Conservation (phyloP, 768 basidiomycete genomes). For the Naganishia kalamii region DNA sequence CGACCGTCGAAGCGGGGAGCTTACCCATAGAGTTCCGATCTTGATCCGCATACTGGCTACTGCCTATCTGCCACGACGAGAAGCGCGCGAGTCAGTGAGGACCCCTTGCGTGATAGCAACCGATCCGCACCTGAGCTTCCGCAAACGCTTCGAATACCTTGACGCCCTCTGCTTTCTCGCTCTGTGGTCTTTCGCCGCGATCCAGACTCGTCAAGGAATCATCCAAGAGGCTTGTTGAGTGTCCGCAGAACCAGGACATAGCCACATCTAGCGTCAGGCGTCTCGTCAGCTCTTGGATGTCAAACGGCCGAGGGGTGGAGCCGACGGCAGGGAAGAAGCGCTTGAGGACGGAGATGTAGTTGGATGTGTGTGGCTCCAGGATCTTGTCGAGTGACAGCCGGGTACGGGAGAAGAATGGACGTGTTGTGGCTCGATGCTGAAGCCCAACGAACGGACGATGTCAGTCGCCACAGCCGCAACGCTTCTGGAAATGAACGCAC, state of each 20-base stretch:
- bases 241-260: conserved; percentile 36
- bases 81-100: no score
- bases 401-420: conserved; percentile 40
- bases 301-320: conserved; percentile 22
- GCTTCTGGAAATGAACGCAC: conserved; percentile 19
- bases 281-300: conserved; percentile 31
- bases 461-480: neutral
- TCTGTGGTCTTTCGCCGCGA: neutral
- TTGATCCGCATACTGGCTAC: conserved; percentile 36
- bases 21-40: conserved; percentile 41
- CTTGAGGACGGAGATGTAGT: conserved; percentile 30
- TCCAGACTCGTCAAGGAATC: neutral
- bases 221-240: conserved; percentile 15
- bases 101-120: no score
- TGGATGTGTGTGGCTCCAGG: neutral
- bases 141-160: conserved; percentile 26
- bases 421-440: conserved; percentile 38
- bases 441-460: neutral
- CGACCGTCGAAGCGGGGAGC: neutral
- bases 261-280: conserved; percentile 33
- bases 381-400: conserved; percentile 28
- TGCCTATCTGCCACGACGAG: neutral
- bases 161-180: neutral
- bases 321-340: conserved; percentile 14
- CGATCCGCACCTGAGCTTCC: conserved; percentile 27